Evolutionary conservation across 2,329 filamentous ascomycete species (phyloP).

Genomic region (Fusarium redolens): DNA sequence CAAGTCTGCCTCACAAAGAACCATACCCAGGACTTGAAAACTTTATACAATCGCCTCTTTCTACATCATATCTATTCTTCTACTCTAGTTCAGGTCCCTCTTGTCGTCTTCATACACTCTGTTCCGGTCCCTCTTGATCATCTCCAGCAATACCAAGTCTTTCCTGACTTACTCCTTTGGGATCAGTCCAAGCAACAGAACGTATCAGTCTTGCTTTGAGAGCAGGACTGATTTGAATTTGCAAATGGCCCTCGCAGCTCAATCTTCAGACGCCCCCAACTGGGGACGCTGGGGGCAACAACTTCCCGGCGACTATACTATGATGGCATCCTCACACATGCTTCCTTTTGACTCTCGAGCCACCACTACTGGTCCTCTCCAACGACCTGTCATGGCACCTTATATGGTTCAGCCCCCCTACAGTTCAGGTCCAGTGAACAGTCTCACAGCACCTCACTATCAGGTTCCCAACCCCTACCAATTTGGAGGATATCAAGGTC

Average conservation of each 20-base stretch:
- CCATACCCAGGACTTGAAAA: constrained; percentile 28
- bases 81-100: constrained; percentile 5
- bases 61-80: constrained; percentile 24
- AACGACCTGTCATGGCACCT: constrained; percentile 57
- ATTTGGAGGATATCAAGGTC: constrained; percentile 57
- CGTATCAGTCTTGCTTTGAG: constrained; percentile 41
- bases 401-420: constrained; percentile 61
- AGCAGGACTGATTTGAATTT: constrained; percentile 40
- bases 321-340: constrained; percentile 61
- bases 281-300: constrained; percentile 69
- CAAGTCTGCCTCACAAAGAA: constrained; percentile 43
- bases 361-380: constrained; percentile 52
- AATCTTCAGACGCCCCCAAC: constrained; percentile 56
- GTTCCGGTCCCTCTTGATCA: constrained; percentile 2
- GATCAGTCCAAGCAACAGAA: constrained; percentile 1
- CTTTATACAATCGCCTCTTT: constrained; percentile 25
- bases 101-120: constrained; percentile 22
- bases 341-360: constrained; percentile 62
- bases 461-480: constrained; percentile 56
- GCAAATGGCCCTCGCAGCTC: constrained; percentile 61
- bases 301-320: constrained; percentile 58
- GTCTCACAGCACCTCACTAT: constrained; percentile 57
- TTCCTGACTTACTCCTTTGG: constrained; percentile 6
- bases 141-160: constrained; percentile 13
- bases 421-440: constrained; percentile 56